These are phyloP conservation scores for Austroboletus novae-zelandiae DNA, from an alignment of 1,284 basidiomycete genomes.

Conservation along the genomic window DNA sequence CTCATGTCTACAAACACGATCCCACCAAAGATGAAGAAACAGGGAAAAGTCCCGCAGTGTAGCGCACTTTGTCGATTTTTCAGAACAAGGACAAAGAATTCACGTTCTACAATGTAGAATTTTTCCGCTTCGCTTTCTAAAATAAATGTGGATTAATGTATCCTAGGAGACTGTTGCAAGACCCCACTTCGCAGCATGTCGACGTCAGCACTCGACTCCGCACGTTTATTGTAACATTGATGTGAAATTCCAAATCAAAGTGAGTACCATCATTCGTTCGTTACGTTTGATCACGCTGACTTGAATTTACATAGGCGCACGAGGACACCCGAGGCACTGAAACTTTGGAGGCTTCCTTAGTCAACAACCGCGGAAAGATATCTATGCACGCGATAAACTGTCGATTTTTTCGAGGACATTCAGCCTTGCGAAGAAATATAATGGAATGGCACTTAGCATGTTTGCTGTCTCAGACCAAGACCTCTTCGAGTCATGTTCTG, in stretches of 20 bases:
- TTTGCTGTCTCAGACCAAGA: neutral
- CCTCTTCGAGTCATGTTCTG: slow-evolving; percentile 9
- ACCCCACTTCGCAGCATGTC: slow-evolving; percentile 13
- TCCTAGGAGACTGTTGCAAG: slow-evolving; percentile 10
- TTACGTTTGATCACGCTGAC: neutral
- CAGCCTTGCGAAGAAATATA: neutral
- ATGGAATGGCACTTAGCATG: slow-evolving; percentile 9
- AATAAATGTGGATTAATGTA: neutral
- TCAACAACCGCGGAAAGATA: slow-evolving; percentile 7
- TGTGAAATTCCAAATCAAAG: slow-evolving; percentile 3
- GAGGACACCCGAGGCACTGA: slow-evolving; percentile 1
- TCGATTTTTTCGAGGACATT: no score
- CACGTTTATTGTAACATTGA: neutral
- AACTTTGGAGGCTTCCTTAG: slow-evolving; percentile 7
- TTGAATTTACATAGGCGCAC: slow-evolving; percentile 4
- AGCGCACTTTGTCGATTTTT: slow-evolving; percentile 4
- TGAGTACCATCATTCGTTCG: neutral
- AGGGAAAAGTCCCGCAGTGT: neutral
- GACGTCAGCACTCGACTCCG: slow-evolving; percentile 11
- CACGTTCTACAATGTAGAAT: slow-evolving; percentile 12
- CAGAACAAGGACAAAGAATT: slow-evolving; percentile 1
- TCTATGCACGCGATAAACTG: neutral
- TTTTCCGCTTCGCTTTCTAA: neutral
- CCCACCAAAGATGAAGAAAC: neutral
- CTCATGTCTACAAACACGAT: slow-evolving; percentile 3